These are phyloP conservation scores for Collybiopsis luxurians DNA, from an alignment of 768 basidiomycete species.

Conservation along the genomic window DNA sequence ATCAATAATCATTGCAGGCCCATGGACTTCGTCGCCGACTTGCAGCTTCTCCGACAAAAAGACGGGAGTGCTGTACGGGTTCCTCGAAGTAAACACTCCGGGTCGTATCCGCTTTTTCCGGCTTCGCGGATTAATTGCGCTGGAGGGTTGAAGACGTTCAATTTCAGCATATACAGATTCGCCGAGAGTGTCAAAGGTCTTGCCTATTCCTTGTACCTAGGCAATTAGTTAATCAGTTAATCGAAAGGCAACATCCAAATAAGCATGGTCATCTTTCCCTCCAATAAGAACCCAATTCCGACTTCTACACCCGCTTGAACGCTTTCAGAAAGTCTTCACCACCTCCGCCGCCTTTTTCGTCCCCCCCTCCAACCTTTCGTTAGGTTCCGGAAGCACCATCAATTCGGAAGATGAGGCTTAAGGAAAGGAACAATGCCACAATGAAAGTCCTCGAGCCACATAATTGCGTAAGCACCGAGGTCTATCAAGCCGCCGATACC, in stretches of 20 bases:
- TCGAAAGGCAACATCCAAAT: no score
- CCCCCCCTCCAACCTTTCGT: conserved; percentile 29
- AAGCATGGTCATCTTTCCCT: conserved; percentile 71
- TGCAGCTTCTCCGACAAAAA: no score
- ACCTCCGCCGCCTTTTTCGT: no score
- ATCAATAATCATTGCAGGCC: no score
- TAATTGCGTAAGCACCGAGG: no score
- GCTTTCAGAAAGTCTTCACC: conserved; percentile 73
- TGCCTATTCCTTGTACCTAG: conserved; percentile 86
- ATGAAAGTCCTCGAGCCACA: no score
- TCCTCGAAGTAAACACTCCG: conserved; percentile 82
- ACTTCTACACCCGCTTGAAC: conserved; percentile 78
- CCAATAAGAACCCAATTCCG: conserved; percentile 89
- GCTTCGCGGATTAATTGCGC: conserved; percentile 6
- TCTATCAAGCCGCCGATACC: no score
- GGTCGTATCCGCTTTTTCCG: conserved; percentile 45
- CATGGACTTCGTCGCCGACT: no score
- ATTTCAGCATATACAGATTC: conserved; percentile 79
- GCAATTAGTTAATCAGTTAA: neutral
- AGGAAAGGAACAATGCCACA: no score
- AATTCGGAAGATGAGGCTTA: no score
- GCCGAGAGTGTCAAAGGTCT: conserved; percentile 81
- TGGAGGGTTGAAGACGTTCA: conserved; percentile 29
- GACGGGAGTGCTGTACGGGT: conserved; percentile 70
- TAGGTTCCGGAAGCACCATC: conserved; percentile 66